A percentile compares a stretch with the other conserved stretches of the same genome.
Conservation (phyloP, 2,329 filamentous ascomycete genomes). For the Diaporthe australafricana region DNA sequence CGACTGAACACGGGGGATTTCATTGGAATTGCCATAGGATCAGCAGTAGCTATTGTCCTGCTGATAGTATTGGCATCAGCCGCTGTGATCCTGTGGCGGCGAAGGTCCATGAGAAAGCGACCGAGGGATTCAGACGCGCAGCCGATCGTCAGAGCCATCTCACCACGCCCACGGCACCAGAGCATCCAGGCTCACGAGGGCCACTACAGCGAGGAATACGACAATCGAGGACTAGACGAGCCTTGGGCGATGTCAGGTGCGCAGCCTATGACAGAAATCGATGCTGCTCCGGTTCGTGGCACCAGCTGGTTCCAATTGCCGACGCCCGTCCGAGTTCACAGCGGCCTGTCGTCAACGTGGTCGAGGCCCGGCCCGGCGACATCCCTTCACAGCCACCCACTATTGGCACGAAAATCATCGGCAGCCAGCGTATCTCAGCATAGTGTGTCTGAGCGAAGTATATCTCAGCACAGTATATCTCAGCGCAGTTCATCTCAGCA, state of each 20-base stretch:
- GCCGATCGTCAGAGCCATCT: background rate
- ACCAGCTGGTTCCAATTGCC: slow-evolving; percentile 10
- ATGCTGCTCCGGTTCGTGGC: background rate
- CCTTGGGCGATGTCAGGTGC: slow-evolving; percentile 11
- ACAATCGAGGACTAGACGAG: background rate
- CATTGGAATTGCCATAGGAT: slow-evolving; percentile 6
- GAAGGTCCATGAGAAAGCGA: background rate
- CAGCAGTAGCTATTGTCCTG: background rate
- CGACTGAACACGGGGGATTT: slow-evolving; percentile 10
- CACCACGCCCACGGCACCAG: background rate
- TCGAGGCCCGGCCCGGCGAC: slow-evolving; percentile 10
- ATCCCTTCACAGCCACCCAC: slow-evolving; percentile 14
- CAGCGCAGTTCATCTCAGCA: no score
- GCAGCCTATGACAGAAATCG: background rate
- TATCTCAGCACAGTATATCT: no score
- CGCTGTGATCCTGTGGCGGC: slow-evolving; percentile 7
- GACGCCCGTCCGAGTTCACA: background rate
- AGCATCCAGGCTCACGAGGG: background rate
- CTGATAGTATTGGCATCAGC: background rate
- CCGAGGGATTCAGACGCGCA: background rate
- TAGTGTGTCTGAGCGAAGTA: no score
- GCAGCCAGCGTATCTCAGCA: background rate
- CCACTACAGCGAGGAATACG: background rate
- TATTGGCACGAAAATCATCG: background rate
- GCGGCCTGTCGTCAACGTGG: background rate